These are phyloP conservation scores for Anacardium occidentale DNA, from an alignment of 345 rosid species.

Conservation along the genomic window DNA sequence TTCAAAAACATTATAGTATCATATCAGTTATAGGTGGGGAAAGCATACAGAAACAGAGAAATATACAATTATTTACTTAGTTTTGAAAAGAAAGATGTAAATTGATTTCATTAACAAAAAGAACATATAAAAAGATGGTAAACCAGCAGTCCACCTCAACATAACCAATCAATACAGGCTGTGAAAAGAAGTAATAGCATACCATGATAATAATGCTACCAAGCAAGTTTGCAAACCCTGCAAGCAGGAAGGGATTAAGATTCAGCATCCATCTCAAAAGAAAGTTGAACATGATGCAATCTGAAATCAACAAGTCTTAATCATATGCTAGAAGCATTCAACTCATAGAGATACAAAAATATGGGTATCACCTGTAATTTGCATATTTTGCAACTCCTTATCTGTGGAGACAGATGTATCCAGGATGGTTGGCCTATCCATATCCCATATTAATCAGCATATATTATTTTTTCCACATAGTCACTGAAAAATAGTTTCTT, in stretches of 20 bases:
- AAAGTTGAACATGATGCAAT: conserved; percentile 15
- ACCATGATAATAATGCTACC: conserved; percentile 92
- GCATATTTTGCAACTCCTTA: not conserved
- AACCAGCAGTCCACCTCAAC: no score
- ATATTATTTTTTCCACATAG: not conserved
- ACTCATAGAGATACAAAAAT: not conserved
- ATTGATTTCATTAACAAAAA: no score
- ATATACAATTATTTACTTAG: not conserved
- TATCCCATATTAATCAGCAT: not conserved
- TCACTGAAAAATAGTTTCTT: not conserved
- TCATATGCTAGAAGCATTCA: not conserved
- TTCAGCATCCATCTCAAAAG: conserved; percentile 27
- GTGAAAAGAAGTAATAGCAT: conserved; percentile 24
- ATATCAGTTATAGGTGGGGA: not conserved
- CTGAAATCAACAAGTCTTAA: not conserved
- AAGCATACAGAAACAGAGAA: not conserved
- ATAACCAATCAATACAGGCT: no score
- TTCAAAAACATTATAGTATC: not conserved
- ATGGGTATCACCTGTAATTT: not conserved
- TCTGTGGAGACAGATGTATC: not conserved
- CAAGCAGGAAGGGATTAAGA: conserved; percentile 32
- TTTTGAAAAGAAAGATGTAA: not conserved
- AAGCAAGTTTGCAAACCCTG: conserved; percentile 96
- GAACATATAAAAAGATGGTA: not conserved
- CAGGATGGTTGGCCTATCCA: not conserved